A percentile compares a stretch with the other conserved stretches of the same genome.
Evolutionary conservation across 2,329 filamentous ascomycete genomes (phyloP).

Genomic region (Sporothrix pallida): DNA sequence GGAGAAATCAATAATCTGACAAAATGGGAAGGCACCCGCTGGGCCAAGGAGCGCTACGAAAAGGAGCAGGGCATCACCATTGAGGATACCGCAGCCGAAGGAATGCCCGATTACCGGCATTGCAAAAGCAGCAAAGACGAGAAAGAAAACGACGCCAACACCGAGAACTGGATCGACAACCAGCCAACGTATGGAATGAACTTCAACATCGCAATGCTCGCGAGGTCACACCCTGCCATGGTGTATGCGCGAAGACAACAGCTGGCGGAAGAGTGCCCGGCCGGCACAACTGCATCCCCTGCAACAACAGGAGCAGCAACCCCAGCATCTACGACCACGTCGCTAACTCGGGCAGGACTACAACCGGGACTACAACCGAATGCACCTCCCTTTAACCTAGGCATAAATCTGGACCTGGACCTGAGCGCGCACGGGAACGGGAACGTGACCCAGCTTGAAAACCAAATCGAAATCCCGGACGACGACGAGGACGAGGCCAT

Average conservation of each 20-base stretch:
- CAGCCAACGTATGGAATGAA: constrained; percentile 22
- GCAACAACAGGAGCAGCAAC: no score
- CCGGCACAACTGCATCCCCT: neutral
- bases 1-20: constrained; percentile 74
- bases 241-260: neutral
- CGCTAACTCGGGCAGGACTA: no score
- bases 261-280: neutral
- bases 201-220: neutral
- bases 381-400: no score
- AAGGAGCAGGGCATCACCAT: constrained; percentile 73
- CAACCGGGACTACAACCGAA: no score
- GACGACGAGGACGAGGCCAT: neutral
- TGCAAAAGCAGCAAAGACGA: no score
- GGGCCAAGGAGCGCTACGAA: constrained; percentile 82
- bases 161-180: constrained; percentile 45
- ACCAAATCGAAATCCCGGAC: neutral
- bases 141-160: constrained; percentile 43
- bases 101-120: constrained; percentile 66
- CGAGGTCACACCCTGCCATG: neutral
- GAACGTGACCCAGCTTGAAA: no score
- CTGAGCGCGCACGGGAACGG: neutral
- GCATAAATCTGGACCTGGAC: neutral
- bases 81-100: constrained; percentile 72
- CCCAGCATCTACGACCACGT: neutral
- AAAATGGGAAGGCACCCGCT: constrained; percentile 82